Conservation (phyloP, 257 asterid genomes). For the Knoxia roxburghii region DNA sequence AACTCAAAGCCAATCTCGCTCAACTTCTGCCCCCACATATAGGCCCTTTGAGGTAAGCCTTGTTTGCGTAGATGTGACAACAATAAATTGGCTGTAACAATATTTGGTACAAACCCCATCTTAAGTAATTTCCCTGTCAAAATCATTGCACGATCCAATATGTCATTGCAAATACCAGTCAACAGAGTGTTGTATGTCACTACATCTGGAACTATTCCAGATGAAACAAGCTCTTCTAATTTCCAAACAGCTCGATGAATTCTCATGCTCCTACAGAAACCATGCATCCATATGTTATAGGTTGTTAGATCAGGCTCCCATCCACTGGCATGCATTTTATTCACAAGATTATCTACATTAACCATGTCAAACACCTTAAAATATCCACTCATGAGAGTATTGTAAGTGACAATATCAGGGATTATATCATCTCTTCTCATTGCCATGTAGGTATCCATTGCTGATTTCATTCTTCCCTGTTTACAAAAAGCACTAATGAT, state of each 20-base stretch:
- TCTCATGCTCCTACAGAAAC: slow-evolving; percentile 61
- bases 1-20: slow-evolving; percentile 67
- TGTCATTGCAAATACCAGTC: slow-evolving; percentile 65
- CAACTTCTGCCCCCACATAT: slow-evolving; percentile 84
- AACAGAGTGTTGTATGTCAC: slow-evolving; percentile 83
- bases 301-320: slow-evolving; percentile 76
- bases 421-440: slow-evolving; percentile 54
- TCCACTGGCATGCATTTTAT: slow-evolving; percentile 53
- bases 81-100: slow-evolving; percentile 63
- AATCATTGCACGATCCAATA: slow-evolving; percentile 81
- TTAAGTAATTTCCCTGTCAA: slow-evolving; percentile 79
- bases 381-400: slow-evolving; percentile 79
- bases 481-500: slow-evolving; percentile 75
- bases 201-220: slow-evolving; percentile 75
- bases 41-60: slow-evolving; percentile 72
- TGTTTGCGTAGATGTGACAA: slow-evolving; percentile 77
- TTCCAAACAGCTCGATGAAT: slow-evolving; percentile 60
- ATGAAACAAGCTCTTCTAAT: slow-evolving; percentile 66
- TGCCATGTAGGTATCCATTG: slow-evolving; percentile 52
- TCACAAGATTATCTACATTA: slow-evolving; percentile 53
- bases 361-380: slow-evolving; percentile 73
- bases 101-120: slow-evolving; percentile 79
- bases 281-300: slow-evolving; percentile 72
- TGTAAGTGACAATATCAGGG: slow-evolving; percentile 81
- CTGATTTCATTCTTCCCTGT: slow-evolving; percentile 73